Conservation (phyloP, 371 early-diverging fungal genomes). For the Zopfochytrium polystomum region DNA sequence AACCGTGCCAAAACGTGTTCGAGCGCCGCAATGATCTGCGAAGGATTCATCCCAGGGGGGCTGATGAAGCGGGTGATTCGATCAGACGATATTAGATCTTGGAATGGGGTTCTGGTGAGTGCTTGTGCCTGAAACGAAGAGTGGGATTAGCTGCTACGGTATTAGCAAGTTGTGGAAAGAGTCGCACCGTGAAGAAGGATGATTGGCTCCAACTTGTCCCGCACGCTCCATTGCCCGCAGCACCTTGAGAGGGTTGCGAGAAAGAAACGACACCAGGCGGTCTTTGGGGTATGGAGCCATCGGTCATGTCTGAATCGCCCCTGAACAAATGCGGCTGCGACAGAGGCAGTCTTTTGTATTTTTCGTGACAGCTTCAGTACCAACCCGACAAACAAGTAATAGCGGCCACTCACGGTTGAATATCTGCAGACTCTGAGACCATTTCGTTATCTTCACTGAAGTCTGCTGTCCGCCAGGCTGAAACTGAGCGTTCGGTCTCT, state of each 20-base stretch:
- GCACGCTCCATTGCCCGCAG: conserved; percentile 2
- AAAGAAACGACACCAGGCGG: conserved; percentile 31
- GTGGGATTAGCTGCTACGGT: background rate
- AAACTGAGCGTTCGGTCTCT: too few relatives aligned
- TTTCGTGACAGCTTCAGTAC: background rate
- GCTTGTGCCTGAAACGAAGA: conserved; percentile 16
- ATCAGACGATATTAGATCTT: conserved; percentile 51
- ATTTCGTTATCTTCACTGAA: too few relatives aligned
- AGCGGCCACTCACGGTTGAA: conserved; percentile 3
- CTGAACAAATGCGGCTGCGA: conserved; percentile 46
- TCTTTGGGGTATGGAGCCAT: conserved; percentile 8
- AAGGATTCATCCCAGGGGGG: conserved; percentile 17
- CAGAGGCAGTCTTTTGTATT: conserved; percentile 25
- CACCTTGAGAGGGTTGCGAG: conserved; percentile 36
- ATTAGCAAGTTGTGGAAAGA: background rate
- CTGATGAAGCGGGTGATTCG: conserved; percentile 57
- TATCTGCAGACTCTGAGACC: conserved; percentile 42
- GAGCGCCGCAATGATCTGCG: conserved; percentile 37
- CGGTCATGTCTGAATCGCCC: conserved; percentile 19
- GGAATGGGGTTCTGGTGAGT: conserved; percentile 27
- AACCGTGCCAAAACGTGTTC: conserved; percentile 27
- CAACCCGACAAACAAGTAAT: background rate
- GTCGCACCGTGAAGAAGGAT: background rate
- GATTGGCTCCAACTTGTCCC: conserved; percentile 1
- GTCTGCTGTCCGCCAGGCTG: too few relatives aligned